These are phyloP conservation scores for Mycena floridula DNA, from an alignment of 768 basidiomycete species.

Conservation along the genomic window DNA sequence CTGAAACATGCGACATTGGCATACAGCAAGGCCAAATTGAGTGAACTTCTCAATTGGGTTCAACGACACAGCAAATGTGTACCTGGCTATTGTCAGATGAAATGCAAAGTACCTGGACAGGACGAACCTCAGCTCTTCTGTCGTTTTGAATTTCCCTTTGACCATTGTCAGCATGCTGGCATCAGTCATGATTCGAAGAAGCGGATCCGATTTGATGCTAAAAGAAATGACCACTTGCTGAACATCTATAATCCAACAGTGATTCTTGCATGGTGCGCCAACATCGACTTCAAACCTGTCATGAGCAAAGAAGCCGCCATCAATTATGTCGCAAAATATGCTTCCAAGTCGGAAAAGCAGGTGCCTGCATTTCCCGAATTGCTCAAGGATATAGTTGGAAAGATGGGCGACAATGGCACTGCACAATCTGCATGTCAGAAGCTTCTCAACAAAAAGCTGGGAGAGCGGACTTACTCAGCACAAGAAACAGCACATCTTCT, in stretches of 20 bases:
- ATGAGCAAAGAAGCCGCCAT: neutral
- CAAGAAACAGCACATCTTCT: too few species aligned
- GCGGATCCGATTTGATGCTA: neutral
- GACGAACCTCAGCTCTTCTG: neutral
- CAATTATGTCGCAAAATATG: neutral
- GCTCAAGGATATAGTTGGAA: neutral
- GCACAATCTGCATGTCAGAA: neutral
- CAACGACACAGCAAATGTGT: neutral
- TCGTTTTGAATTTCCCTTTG: neutral
- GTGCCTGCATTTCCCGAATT: too few species aligned
- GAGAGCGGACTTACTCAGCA: neutral
- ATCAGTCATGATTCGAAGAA: neutral
- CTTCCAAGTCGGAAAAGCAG: neutral
- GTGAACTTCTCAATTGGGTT: neutral
- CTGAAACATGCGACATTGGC: neutral
- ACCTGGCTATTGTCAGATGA: neutral
- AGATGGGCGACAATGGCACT: neutral
- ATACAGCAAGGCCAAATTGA: neutral
- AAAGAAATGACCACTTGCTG: neutral
- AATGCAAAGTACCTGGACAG: neutral
- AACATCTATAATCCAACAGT: neutral
- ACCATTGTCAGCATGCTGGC: neutral
- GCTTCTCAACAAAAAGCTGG: neutral
- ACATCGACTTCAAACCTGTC: neutral
- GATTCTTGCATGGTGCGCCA: neutral